A percentile compares a stretch with the other conserved stretches of the same genome.
Evolutionary conservation across 129 eudicot genomes (phyloP).

Genomic region (Helianthus annuus): HanXRQr2.0-SUNRISE NC_035437.2:176661422-176661921

Average conservation of each 20-base stretch:
- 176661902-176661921: too few species aligned
- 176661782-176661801: too few species aligned
- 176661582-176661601: not conserved
- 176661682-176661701: not conserved
- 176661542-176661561: slow-evolving; percentile 23
- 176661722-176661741: too few species aligned
- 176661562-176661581: slow-evolving; percentile 1
- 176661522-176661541: not conserved
- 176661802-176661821: too few species aligned
- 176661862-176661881: too few species aligned
- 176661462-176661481: not conserved
- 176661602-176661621: not conserved
- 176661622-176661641: not conserved
- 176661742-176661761: too few species aligned
- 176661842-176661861: too few species aligned
- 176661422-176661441: not conserved
- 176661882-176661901: too few species aligned
- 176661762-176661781: too few species aligned
- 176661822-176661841: too few species aligned
- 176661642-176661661: slow-evolving; percentile 8
- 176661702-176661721: too few species aligned
- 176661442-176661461: slow-evolving; percentile 6
- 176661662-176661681: not conserved
- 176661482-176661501: not conserved
- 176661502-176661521: not conserved